A percentile compares a stretch with the other conserved stretches of the same genome.
These are phyloP conservation scores for Biscutella laevigata DNA, from an alignment of 441 rosid species.

Conservation along the genomic window DNA sequence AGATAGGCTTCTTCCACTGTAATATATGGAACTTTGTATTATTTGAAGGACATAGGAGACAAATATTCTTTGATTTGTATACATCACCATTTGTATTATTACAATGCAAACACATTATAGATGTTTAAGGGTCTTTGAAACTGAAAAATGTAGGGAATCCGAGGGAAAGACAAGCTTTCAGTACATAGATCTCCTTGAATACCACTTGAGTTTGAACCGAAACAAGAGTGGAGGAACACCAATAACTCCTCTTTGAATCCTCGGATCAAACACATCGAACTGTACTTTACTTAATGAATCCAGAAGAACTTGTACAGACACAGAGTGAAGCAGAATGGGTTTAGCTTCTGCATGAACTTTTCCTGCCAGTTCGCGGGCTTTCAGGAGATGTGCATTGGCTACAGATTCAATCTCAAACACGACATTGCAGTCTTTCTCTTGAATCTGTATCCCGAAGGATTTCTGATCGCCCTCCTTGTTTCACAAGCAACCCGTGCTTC, in stretches of 20 bases:
- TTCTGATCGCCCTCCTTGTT: slow-evolving; percentile 51
- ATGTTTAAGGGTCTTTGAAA: slow-evolving; percentile 6
- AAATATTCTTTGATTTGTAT: slow-evolving; percentile 10
- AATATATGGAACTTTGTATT: slow-evolving; percentile 6
- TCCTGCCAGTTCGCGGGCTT: slow-evolving; percentile 61
- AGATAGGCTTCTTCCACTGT: slow-evolving; percentile 4
- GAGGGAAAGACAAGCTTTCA: not conserved
- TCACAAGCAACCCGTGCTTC: slow-evolving; percentile 57
- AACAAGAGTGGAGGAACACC: slow-evolving; percentile 64
- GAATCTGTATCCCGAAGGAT: slow-evolving; percentile 47
- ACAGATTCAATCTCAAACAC: slow-evolving; percentile 82
- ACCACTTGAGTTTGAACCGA: slow-evolving; percentile 72
- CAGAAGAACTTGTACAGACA: slow-evolving; percentile 63
- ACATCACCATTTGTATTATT: slow-evolving; percentile 15
- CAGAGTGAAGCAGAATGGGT: slow-evolving; percentile 59
- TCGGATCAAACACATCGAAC: slow-evolving; percentile 75
- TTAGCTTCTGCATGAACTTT: slow-evolving; percentile 55
- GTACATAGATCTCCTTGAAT: slow-evolving; percentile 39
- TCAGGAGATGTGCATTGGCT: slow-evolving; percentile 64
- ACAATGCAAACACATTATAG: slow-evolving; percentile 20
- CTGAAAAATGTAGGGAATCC: not conserved
- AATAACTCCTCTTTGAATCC: slow-evolving; percentile 54
- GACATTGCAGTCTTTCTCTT: slow-evolving; percentile 50
- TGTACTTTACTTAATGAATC: slow-evolving; percentile 53
- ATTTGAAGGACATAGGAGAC: not conserved